Evolutionary conservation across 2,329 filamentous ascomycete species (phyloP), one percentile per base, ranked within the genome.

Genomic region (Dothiorella sarmentorum): DNA sequence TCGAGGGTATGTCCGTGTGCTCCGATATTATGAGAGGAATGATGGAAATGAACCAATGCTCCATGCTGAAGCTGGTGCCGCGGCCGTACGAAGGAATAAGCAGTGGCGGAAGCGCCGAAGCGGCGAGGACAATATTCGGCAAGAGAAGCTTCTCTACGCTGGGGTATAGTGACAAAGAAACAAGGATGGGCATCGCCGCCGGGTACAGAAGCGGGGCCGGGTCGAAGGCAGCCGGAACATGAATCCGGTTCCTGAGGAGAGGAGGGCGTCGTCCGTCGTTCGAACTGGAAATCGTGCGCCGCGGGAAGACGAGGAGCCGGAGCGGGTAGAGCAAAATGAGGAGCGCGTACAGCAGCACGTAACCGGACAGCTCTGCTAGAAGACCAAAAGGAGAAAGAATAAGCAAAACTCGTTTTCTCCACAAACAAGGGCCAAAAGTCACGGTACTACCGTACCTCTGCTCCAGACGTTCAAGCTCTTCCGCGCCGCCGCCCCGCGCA

Each of bases 181-280:
- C 87, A 44, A 92, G 80, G 15, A 92, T 75, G 0, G 92, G 90
- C 27, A 96, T 80, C 2, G 86, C 74, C 5, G 88, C 82, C 17
- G 93, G 93, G 69, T 97, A 97, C 59, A 97, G 74, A n/a, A 96
- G 80, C 10, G 92, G 90, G 6, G 93, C 93, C 2, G 91, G 92
- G 68, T 97, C 93, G 73, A 97, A 96, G n/a, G 83, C 81, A 3
- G 85, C 76, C 0, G 91, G 91, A 35, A 96, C 77, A 38, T 80
- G 79, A 66, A 86, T 82, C 49, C 78, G 77, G 63, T 69, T 62
- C 64, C 67, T 10, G 69, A 72, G 57, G 67, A 67, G 43, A 64
- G 24, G 42, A n/a, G n/a, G n/a, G n/a, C n/a, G n/a, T 17, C 9
- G 18, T 24, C 24, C 26, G 29, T 49, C 42, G 38, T 47, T 44